Base-by-base conservation (phyloP, 768 basidiomycete species). In the Tricholoma matsutake region DNA sequence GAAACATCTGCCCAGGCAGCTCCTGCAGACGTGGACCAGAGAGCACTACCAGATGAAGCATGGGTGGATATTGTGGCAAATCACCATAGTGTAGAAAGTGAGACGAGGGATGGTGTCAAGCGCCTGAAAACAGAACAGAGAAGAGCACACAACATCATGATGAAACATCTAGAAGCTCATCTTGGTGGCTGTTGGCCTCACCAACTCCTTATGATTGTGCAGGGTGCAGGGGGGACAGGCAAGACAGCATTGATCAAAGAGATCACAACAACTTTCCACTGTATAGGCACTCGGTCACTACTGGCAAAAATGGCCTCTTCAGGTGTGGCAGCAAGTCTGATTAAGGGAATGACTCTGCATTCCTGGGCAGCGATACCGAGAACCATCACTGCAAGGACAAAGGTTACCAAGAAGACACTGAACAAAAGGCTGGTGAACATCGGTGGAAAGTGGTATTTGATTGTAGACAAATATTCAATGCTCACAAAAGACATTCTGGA, bases 161-260 rank as follows among this genome's bases (percentile, higher is more conserved):
- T 4, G 32, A 4, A 41, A 4, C 35, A 56, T 7, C 35, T 56
- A 14, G 3, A 29, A 7, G 11, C 25, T 16, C 49, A 51, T n/a
- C 25, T 51, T 6, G 14, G 6, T 29, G 49, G 49, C 14, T 7
- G 58, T 75, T 20, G 59, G 0, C 68, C 60, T n/a, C 31, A 49
- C 9, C 78, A 74, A 49, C 64, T 83, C 2, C 61, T 70, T 0
- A 80, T 81, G 79, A 9, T 45, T 7, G 18, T 45, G 43, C 43
- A 45, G 20, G 43, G 43, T 20, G 43, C 18, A 10, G 43, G 43
- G 16, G 43, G 43, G n/a, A 45, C 43, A 20, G 43, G 43, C 3
- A 45, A 45, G 43, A 45, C 18, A 9, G 20, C 43, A 9, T 20
- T 45, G 43, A 45, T 45, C 9, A 10, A 18, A 20, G 43, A 45